Evolutionary conservation across 2,329 filamentous ascomycete species (phyloP), one percentile per base, ranked within the genome.

Genomic region (Penicillium expansum): DNA sequence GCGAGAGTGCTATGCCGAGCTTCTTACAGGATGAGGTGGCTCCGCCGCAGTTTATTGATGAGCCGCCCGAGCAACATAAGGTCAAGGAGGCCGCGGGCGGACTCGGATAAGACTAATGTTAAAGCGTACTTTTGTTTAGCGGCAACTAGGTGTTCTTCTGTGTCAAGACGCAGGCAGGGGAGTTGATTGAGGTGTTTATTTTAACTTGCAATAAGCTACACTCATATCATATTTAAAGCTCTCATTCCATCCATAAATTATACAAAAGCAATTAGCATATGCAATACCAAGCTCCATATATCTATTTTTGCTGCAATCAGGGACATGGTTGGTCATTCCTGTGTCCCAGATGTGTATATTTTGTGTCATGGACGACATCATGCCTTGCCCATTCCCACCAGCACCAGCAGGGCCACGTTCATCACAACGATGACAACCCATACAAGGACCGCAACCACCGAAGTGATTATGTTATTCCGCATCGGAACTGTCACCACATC

Each of bases 1-100:
- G 81, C 32, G 80, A 81, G 30, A 85, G 84, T 47, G 81, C 80
- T 35, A 74, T 95, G 65, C 94, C 94, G 0, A 87, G 88, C 49
- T 99, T 96, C 75, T 80, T 99, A 81, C 85, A 91, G 71, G 94
- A 97, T 67, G 92, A 96, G 75, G 85, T 91, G 16, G 82, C 85
- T 55, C 91, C 91, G 37, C 85, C 85, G 20, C 87, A 92, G 51
- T 97, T 99, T 73, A 89, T 99, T 58, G 94, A 99, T 74, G 92
- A 97, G 79, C 86, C 91, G 18, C 92, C 92, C 2, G 83, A 87
- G 75, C 79, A 83, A 45, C 80, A 81, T 14, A 92, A 94, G 79
- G 83, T 95, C 48, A 94, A 93, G 79, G 91, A 96, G 75, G 90
- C 85, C 44, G 92, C 83, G 16, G 81, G 81, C 20, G 70, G 70